These are phyloP conservation scores for Drosera capensis DNA, from an alignment of 148 eudicot genomes.

Conservation along the genomic window DNA sequence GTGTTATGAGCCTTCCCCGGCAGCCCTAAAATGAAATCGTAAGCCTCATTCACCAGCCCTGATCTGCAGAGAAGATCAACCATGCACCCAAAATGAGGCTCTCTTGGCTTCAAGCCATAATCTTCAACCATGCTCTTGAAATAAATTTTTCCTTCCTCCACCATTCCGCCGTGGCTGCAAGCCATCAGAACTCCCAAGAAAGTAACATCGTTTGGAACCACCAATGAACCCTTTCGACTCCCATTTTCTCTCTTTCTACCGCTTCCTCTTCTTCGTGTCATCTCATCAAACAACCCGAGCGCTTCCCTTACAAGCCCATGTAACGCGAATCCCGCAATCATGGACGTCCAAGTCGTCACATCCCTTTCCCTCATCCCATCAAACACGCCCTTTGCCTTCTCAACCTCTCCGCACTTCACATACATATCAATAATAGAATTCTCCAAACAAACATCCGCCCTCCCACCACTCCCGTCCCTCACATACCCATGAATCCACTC, in stretches of 20 bases:
- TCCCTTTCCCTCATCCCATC: slow-evolving; percentile 15
- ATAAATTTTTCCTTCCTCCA: slow-evolving; percentile 29
- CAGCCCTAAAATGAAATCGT: slow-evolving; percentile 21
- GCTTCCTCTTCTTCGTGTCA: slow-evolving; percentile 8
- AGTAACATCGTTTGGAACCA: slow-evolving; percentile 27
- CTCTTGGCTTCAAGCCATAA: slow-evolving; percentile 23
- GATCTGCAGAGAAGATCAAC: slow-evolving; percentile 37
- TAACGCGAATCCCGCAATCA: slow-evolving; percentile 40
- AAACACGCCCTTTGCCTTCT: slow-evolving; percentile 20
- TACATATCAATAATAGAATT: slow-evolving; percentile 33
- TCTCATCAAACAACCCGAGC: slow-evolving; percentile 19
- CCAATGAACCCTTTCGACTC: background rate
- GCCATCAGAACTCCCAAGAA: slow-evolving; percentile 42
- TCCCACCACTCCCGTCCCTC: slow-evolving; percentile 4
- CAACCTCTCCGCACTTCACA: slow-evolving; percentile 28
- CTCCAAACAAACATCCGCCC: slow-evolving; percentile 12
- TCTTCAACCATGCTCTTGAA: slow-evolving; percentile 28
- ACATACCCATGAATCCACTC: slow-evolving; percentile 23
- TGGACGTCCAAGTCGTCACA: slow-evolving; percentile 43
- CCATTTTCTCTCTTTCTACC: background rate
- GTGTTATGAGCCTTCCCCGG: slow-evolving; percentile 25
- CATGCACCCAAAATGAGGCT: slow-evolving; percentile 37
- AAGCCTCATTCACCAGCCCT: slow-evolving; percentile 32
- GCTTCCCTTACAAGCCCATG: slow-evolving; percentile 29
- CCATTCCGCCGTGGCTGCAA: slow-evolving; percentile 34